Evolutionary conservation across 2,329 filamentous ascomycete species (phyloP).

Genomic region (Alternaria alternata): DNA sequence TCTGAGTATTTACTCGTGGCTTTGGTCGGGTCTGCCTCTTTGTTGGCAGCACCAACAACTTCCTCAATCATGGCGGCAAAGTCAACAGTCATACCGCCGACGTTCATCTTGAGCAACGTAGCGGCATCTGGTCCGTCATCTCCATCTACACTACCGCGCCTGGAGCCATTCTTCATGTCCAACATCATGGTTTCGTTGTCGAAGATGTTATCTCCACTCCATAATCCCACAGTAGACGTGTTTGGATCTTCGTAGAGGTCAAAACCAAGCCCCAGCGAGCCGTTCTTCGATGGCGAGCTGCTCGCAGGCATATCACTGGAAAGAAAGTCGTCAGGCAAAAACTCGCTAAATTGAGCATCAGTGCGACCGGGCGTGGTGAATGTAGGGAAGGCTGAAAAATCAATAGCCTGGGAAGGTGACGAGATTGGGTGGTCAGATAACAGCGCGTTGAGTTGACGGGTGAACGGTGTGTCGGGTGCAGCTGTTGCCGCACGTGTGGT

Average conservation of each 20-base stretch:
- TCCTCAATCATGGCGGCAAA: constrained; percentile 50
- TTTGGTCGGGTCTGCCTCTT: constrained; percentile 18
- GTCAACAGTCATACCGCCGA: constrained; percentile 42
- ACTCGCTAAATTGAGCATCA: constrained; percentile 37
- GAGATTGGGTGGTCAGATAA: constrained; percentile 53
- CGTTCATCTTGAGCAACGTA: constrained; percentile 35
- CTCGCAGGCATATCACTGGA: constrained; percentile 49
- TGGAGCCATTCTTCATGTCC: constrained; percentile 23
- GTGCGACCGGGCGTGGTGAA: constrained; percentile 41
- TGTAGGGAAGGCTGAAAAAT: constrained; percentile 47
- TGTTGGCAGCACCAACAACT: constrained; percentile 36
- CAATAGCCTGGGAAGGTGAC: constrained; percentile 42
- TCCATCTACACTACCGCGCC: constrained; percentile 11
- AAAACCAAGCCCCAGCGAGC: constrained; percentile 38
- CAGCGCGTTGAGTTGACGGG: constrained; percentile 69
- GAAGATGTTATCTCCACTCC: constrained; percentile 47
- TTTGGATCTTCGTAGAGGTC: constrained; percentile 50
- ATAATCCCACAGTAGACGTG: constrained; percentile 44
- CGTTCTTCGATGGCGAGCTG: constrained; percentile 44
- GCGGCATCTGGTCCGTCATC: constrained; percentile 20
- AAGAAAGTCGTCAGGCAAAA: constrained; percentile 43
- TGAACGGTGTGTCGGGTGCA: constrained; percentile 64
- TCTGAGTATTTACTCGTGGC: background rate
- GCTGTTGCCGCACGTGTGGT: constrained; percentile 41
- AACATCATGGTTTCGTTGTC: constrained; percentile 39